Evolutionary conservation across 257 asterid species (phyloP), one percentile per base, ranked within the genome.

Genomic region (Plantago ovata): DNA sequence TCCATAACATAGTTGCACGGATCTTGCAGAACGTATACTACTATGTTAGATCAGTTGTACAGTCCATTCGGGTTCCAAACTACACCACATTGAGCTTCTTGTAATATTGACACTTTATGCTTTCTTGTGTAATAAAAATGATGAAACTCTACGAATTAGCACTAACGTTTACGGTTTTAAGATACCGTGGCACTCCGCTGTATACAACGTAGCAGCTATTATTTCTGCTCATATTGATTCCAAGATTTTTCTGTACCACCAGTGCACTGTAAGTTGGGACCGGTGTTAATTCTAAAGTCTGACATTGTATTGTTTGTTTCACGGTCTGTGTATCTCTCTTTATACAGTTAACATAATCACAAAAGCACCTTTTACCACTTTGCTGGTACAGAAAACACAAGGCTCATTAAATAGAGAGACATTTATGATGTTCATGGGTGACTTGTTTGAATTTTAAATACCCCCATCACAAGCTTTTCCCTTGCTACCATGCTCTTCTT

Each of bases 391-490:
- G 36, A 28, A 51, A 55, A 64, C 39, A 60, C 40, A 56, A 38
- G 20, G 56, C 55, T 59, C 65, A 73, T 65, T 73, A 38, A 74
- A 45, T 62, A 53, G 21, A 28, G 36, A 61, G 66, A n/a, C 75
- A 68, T 73, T 74, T 60, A 68, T 68, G 56, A 36, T 36, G 70
- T 38, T 75, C 81, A 71, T 75, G 77, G 72, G 57, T 63, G 69
- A 55, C 80, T 75, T 75, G 80, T 56, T 70, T 63, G 53, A 48
- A 68, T 67, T 70, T 75, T 75, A 75, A 75, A 70, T 75, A 63
- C 77, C 43, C 60, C 38, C 15, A 50, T 20, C 15, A 9, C 28
- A 18, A 19, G 3, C 28, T 38, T 42, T 49, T 64, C 28, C 72
- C 56, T 43, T 52, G 52, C 23, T 60, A 16, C 38, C 69, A 66